Evolutionary conservation across 2,329 filamentous ascomycete species (phyloP).

Genomic region (Xylaria sp.): DNA sequence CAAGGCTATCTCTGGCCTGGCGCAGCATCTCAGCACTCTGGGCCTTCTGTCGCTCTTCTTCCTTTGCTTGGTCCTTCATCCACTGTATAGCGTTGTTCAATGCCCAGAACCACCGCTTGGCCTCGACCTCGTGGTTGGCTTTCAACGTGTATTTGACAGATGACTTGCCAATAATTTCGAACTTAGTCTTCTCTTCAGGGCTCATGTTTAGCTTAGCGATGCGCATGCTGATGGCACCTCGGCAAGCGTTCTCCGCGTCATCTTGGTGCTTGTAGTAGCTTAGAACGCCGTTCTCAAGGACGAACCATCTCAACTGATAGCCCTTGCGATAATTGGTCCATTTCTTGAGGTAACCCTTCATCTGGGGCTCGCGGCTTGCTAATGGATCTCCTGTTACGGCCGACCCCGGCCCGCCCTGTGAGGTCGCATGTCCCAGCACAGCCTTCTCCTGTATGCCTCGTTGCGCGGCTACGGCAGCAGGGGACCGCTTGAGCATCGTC

Average conservation of each 20-base stretch:
- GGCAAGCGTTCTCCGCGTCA: slow-evolving; percentile 92
- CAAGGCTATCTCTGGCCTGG: slow-evolving; percentile 78
- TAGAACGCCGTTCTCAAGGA: slow-evolving; percentile 92
- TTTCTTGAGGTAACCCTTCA: slow-evolving; percentile 98
- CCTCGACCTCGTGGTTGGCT: slow-evolving; percentile 96
- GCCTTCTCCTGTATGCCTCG: slow-evolving; percentile 96
- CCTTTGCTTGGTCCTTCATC: slow-evolving; percentile 94
- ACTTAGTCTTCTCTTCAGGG: slow-evolving; percentile 93
- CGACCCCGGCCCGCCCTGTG: slow-evolving; percentile 54
- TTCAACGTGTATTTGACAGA: slow-evolving; percentile 98
- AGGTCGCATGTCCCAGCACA: slow-evolving; percentile 75
- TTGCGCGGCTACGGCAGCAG: slow-evolving; percentile 91
- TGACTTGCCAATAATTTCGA: slow-evolving; percentile 97
- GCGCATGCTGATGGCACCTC: slow-evolving; percentile 97
- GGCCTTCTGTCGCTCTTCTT: slow-evolving; percentile 78
- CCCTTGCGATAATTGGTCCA: slow-evolving; percentile 99
- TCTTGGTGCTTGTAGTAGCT: slow-evolving; percentile 99
- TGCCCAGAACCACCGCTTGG: slow-evolving; percentile 98
- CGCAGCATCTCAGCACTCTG: slow-evolving; percentile 75
- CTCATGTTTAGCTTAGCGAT: slow-evolving; percentile 96
- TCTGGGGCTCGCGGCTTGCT: slow-evolving; percentile 87
- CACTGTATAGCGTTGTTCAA: slow-evolving; percentile 98
- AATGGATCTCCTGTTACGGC: slow-evolving; percentile 61
- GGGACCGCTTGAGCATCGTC: slow-evolving; percentile 89
- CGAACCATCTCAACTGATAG: slow-evolving; percentile 97